Evolutionary conservation across 129 eudicot species (phyloP), one percentile per base, ranked within the genome.

Genomic region (Flaveria trinervia): DNA sequence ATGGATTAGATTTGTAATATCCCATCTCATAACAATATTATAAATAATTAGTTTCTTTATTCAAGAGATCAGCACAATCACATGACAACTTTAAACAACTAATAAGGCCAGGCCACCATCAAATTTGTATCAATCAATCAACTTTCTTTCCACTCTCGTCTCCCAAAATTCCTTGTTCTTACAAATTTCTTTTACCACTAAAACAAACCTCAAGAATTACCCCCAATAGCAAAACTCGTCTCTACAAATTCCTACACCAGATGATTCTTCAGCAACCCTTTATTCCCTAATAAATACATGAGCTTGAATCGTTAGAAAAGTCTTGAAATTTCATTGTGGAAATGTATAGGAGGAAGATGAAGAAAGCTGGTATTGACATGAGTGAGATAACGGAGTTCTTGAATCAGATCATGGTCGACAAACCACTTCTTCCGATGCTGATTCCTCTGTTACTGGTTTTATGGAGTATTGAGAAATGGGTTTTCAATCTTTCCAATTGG

Each of bases 391-490:
- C 78, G 17, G 95, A 81, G 73, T 88, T 90, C 74, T 80, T 86
- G 84, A 84, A 84, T 46, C 83, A 84, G 60, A 71, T 89, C 61
- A 11, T 77, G 51, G 88, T 78, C 46, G 90, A 88, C 7, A 92
- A 86, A 64, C 96, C 96, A 73, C 56, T 85, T 52, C 71, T 84
- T 48, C 88, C 91, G 15, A 10, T 88, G 41, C 77, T 86, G 49
- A 70, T 91, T 41, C 97, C 99, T 83, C 52, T 91, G 68, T 33
- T 89, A 45, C 71, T 88, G 68, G 74, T 86, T 75, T 51, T 81
- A 30, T 94, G 98, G 98, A 83, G 76, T 41, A 75, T 95, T 80
- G 99, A 91, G 86, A 95, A 85, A 71, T 95, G 99, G 99, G 77
- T 95, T 78, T 91, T 95, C 74, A 81, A 89, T 72, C 76, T 95